Conservation (phyloP, 2,329 filamentous ascomycete genomes). For the Hymenoscyphus repandus region DNA sequence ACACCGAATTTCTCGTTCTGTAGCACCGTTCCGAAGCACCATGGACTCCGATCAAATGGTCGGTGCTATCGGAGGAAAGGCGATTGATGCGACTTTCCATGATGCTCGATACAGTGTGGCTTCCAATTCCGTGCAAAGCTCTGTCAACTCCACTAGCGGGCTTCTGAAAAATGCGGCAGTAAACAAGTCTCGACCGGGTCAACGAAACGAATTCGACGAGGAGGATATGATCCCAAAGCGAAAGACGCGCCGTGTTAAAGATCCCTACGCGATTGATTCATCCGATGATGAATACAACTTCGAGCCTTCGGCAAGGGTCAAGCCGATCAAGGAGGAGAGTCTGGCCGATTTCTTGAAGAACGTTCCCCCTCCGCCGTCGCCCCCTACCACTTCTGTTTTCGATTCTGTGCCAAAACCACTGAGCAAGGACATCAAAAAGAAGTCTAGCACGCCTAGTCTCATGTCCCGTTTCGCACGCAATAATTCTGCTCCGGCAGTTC, state of each 20-base stretch:
- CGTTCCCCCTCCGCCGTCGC: slow-evolving; percentile 58
- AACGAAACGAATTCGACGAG: slow-evolving; percentile 23
- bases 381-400: slow-evolving; percentile 27
- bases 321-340: slow-evolving; percentile 50
- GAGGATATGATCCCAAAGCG: slow-evolving; percentile 55
- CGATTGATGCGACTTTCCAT: slow-evolving; percentile 52
- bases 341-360: slow-evolving; percentile 69
- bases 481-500: slow-evolving; percentile 23
- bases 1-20: slow-evolving; percentile 72
- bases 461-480: slow-evolving; percentile 51
- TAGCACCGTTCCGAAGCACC: slow-evolving; percentile 78
- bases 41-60: slow-evolving; percentile 79
- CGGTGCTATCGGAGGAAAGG: slow-evolving; percentile 47
- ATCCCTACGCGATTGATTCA: slow-evolving; percentile 90
- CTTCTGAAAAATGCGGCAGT: slow-evolving; percentile 44
- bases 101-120: slow-evolving; percentile 47
- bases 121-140: slow-evolving; percentile 35
- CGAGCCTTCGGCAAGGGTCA: slow-evolving; percentile 17
- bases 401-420: slow-evolving; percentile 13
- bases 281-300: slow-evolving; percentile 41
- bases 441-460: slow-evolving; percentile 56
- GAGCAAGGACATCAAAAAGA: slow-evolving; percentile 50
- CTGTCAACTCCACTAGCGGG: slow-evolving; percentile 67
- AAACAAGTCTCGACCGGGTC: slow-evolving; percentile 29
- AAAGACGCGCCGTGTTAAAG: slow-evolving; percentile 72